phyloP scores from a whole-genome alignment of 2,329 filamentous ascomycete genomes.

The Verticillium dahliae region DNA sequence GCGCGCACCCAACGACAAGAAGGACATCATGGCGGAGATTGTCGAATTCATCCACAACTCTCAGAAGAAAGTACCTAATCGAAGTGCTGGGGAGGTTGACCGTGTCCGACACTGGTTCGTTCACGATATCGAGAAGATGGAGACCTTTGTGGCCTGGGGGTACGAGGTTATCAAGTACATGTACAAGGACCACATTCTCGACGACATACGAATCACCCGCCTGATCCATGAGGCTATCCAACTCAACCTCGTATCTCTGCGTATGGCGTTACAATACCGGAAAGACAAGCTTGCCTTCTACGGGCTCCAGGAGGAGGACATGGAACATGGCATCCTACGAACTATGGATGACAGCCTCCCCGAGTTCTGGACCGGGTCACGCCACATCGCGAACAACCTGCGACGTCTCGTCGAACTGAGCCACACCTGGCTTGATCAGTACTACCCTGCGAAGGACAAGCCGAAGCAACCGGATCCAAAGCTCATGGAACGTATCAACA shows the following conservation, averaged over 20 bases:
- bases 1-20: constrained; percentile 53
- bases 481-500: constrained; percentile 38
- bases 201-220: constrained; percentile 46
- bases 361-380: constrained; percentile 79
- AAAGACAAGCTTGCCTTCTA: constrained; percentile 63
- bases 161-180: constrained; percentile 69
- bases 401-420: constrained; percentile 54
- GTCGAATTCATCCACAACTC: constrained; percentile 71
- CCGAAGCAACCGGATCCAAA: constrained; percentile 27
- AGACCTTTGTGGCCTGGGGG: constrained; percentile 73
- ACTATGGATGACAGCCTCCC: constrained; percentile 63
- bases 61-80: constrained; percentile 62
- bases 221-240: constrained; percentile 62
- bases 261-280: constrained; percentile 65
- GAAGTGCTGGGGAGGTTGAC: constrained; percentile 66
- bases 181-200: constrained; percentile 54
- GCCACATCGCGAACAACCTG: constrained; percentile 53
- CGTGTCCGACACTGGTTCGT: constrained; percentile 82
- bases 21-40: constrained; percentile 66
- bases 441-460: constrained; percentile 26
- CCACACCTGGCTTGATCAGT: constrained; percentile 46
- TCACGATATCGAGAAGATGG: constrained; percentile 64
- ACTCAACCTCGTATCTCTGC: constrained; percentile 62
- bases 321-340: constrained; percentile 58
- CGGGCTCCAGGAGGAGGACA: constrained; percentile 60